A percentile compares a stretch with the other conserved stretches of the same genome.
Evolutionary conservation across 257 asterid genomes (phyloP).

Genomic region (Salvia rosmarinus): DNA sequence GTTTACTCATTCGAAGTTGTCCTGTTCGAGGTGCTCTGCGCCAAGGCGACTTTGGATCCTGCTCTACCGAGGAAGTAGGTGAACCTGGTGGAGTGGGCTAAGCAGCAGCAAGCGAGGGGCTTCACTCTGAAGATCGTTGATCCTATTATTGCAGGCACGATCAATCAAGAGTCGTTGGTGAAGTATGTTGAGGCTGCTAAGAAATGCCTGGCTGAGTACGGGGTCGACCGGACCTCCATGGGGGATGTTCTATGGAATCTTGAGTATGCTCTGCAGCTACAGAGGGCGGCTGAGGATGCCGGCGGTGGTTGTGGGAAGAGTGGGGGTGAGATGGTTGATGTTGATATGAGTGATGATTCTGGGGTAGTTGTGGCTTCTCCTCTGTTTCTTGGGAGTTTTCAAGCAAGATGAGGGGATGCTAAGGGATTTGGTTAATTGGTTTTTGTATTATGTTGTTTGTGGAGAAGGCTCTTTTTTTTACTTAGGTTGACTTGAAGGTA

Average conservation of each 20-base stretch:
- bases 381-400: constrained; percentile 63
- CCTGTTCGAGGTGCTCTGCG: constrained; percentile 84
- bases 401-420: constrained; percentile 55
- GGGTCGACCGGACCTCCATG: constrained; percentile 88
- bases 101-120: constrained; percentile 71
- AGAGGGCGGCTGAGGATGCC: constrained; percentile 38
- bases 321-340: constrained; percentile 41
- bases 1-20: constrained; percentile 93
- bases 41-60: constrained; percentile 91
- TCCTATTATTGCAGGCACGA: constrained; percentile 46
- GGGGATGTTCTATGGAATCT: constrained; percentile 90
- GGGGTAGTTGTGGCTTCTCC: constrained; percentile 75
- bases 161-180: constrained; percentile 55
- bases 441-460: not conserved
- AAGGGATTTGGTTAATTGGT: not conserved
- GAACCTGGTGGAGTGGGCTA: constrained; percentile 89
- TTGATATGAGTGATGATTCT: constrained; percentile 69
- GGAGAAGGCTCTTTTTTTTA: not conserved
- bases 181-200: constrained; percentile 84
- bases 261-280: constrained; percentile 81
- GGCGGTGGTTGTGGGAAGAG: constrained; percentile 16
- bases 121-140: constrained; percentile 55
- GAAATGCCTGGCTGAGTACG: constrained; percentile 84
- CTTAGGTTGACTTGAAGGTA: constrained; percentile 2
- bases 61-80: constrained; percentile 84